phyloP scores from a whole-genome alignment of 768 basidiomycete genomes.

The Sporobolomyces phaffii region DNA sequence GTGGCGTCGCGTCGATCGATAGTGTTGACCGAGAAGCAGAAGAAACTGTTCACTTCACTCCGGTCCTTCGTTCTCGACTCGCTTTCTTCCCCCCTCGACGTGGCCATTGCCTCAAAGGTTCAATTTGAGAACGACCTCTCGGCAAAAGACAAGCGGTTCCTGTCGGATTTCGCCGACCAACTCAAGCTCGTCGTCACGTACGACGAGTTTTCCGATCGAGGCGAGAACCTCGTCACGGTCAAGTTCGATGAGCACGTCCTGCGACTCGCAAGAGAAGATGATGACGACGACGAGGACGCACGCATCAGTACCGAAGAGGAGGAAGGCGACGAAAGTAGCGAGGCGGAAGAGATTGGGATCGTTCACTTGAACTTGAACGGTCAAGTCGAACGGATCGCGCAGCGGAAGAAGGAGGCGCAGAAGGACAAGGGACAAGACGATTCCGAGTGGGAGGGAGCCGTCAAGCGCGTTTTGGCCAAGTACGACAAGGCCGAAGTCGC shows the following conservation, averaged over 20 bases:
- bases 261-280: constrained; percentile 50
- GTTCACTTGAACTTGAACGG: constrained; percentile 41
- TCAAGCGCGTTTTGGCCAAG: constrained; percentile 76
- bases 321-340: constrained; percentile 41
- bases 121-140: constrained; percentile 72
- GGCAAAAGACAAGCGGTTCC: constrained; percentile 72
- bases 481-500: constrained; percentile 76
- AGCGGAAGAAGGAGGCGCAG: constrained; percentile 42
- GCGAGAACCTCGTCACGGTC: constrained; percentile 47
- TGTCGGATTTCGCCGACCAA: constrained; percentile 66
- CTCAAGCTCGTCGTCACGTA: constrained; percentile 74
- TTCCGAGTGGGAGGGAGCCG: constrained; percentile 53
- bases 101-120: constrained; percentile 49
- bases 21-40: constrained; percentile 70
- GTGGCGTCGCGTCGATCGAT: not conserved
- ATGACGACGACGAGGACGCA: not conserved
- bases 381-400: constrained; percentile 18
- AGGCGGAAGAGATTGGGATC: constrained; percentile 46
- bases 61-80: constrained; percentile 60
- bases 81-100: constrained; percentile 42
- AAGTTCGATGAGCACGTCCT: constrained; percentile 59
- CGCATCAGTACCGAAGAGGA: constrained; percentile 31
- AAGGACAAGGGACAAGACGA: constrained; percentile 45
- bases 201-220: constrained; percentile 83
- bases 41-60: constrained; percentile 70